phyloP scores from a whole-genome alignment of 768 basidiomycete genomes.

The Serendipita sp. region DNA sequence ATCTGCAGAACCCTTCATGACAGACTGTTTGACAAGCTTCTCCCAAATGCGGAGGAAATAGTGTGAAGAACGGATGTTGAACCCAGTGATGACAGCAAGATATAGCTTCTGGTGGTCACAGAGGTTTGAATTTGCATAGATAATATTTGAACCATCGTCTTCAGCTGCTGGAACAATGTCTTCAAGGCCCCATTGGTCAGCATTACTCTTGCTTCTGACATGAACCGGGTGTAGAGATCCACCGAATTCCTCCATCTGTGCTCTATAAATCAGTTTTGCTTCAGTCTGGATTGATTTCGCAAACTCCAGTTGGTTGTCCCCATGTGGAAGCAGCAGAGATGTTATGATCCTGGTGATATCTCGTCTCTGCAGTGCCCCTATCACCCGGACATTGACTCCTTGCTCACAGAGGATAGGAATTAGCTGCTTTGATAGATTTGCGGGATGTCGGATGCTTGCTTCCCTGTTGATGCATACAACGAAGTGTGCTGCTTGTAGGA shows the following conservation, averaged over 20 bases:
- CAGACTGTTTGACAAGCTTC: not conserved
- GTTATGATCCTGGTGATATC: not conserved
- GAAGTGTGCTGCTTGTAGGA: not conserved
- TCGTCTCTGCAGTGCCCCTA: not conserved
- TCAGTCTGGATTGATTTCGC: not conserved
- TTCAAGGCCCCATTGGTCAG: not conserved
- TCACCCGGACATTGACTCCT: not conserved
- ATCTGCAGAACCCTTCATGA: not conserved
- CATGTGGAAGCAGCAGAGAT: not conserved
- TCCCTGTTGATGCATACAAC: not conserved
- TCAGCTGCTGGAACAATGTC: not conserved
- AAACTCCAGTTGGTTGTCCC: not conserved
- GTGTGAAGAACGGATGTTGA: not conserved
- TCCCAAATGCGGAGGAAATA: not conserved
- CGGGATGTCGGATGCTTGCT: not conserved
- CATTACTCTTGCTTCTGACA: too few species aligned
- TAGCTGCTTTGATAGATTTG: not conserved
- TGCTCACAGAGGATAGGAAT: not conserved
- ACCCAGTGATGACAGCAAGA: not conserved
- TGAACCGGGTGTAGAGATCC: too few species aligned
- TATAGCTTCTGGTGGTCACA: not conserved
- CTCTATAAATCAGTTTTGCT: not conserved
- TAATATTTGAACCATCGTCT: not conserved
- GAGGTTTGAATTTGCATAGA: not conserved
- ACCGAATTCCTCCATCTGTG: not conserved